Evolutionary conservation across 2,329 filamentous ascomycete species (phyloP).

Genomic region (Alternaria sp.): DNA sequence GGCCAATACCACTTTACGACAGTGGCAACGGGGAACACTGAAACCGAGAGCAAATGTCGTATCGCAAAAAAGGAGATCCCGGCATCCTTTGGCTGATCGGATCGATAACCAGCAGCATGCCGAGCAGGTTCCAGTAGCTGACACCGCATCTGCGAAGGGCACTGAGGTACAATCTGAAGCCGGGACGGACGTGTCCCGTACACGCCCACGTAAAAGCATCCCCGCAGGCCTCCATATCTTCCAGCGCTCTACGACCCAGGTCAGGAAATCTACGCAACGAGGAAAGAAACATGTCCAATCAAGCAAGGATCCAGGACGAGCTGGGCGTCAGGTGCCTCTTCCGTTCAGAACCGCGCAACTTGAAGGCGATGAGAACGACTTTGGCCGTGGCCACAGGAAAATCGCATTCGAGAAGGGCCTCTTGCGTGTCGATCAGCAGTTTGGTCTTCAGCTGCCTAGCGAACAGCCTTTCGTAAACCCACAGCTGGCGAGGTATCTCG

Average conservation of each 20-base stretch:
- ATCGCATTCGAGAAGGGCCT: conserved; percentile 48
- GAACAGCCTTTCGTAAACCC: conserved; percentile 29
- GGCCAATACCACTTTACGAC: conserved; percentile 55
- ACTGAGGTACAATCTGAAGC: neutral
- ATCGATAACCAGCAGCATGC: conserved; percentile 26
- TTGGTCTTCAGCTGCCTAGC: conserved; percentile 13
- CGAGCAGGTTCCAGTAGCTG: neutral
- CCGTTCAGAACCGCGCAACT: conserved; percentile 49
- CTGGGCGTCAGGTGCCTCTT: conserved; percentile 4
- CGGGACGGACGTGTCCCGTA: neutral
- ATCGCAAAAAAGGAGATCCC: neutral
- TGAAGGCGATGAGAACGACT: conserved; percentile 51
- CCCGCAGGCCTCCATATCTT: conserved; percentile 17
- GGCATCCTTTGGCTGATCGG: conserved; percentile 24
- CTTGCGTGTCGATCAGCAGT: conserved; percentile 36
- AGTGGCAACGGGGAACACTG: conserved; percentile 58
- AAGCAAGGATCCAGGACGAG: neutral
- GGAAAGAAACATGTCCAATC: neutral
- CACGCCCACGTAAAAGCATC: conserved; percentile 2
- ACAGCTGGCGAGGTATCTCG: conserved; percentile 42
- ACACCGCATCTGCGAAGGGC: neutral
- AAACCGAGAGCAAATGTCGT: conserved; percentile 21
- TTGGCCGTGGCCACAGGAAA: conserved; percentile 42
- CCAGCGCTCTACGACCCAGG: conserved; percentile 5
- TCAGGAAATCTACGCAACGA: conserved; percentile 1